Evolutionary conservation across 164 flowering plant genomes (phyloP), one percentile per base, ranked within the genome.

Genomic region (Chimonanthus praecox): DNA sequence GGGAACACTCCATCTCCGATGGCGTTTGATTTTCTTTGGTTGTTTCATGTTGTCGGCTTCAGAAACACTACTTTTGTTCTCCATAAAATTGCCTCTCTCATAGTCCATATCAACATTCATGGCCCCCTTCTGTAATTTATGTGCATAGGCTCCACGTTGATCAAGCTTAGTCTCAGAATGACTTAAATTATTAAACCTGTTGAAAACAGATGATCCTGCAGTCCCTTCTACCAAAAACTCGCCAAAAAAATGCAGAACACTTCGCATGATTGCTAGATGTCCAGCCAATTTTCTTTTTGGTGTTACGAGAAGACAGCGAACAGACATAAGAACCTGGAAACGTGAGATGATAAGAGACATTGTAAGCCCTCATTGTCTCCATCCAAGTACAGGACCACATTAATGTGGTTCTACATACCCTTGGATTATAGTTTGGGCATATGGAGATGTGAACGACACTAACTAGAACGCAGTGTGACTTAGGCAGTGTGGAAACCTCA

Each of bases 141-240:
- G 86, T 77, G 82, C 90, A 47, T 78, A 80, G 49, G 64, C 62
- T 70, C 77, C 87, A 47, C 74, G 58, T 21, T 84, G 84, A 69
- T 87, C 93, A 74, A 75, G 64, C 74, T 82, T 87, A 78, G 72
- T 71, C 72, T 86, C 94, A 64, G 82, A 75, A 73, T 68, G 80
- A 44, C 76, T 78, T 33, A 85, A 78, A 47, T 74, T 76, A 67
- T 67, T 48, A 65, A 88, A 84, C 62, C 78, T 83, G 67, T 76
- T 87, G 64, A 94, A 92, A 69, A 89, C 90, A 72, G 97, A 85
- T 73, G 97, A 85, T 15, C 97, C 99, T 43, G 93, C 98, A 71
- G 97, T 92, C 73, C 99, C 99, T 87, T 94, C 98, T 21, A 96
- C 97, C 82, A 90, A 80, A 80, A 88, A 88, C 75, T 92, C 93